Base-by-base conservation (phyloP, 352 stramenopile genomes). In the Blastocystis sp. region DNA sequence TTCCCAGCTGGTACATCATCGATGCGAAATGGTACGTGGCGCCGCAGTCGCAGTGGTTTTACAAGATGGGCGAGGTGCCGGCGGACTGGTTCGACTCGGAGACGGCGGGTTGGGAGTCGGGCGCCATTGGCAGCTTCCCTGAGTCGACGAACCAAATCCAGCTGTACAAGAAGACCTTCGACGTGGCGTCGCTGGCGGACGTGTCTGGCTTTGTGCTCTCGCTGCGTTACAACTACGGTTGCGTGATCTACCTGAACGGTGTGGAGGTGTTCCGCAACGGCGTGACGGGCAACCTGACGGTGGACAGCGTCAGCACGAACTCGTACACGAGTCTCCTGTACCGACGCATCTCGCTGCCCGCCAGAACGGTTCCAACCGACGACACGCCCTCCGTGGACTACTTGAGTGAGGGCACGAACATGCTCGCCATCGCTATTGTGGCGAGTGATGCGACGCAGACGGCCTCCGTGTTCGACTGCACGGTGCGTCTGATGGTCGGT, bases 21-120 rank as follows among this genome's bases (percentile, higher is more conserved):
- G 65, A 81, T 62, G 9, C 37, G 6, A 9, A 63, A 13, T 81
- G 39, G 26, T 81, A 39, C 21, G 51, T 81, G 2, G 12, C n/a
- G 19, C 59, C 70, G 9, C 59, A 81, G 62, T 3, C 31, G 1
- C 62, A 21, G 6, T 81, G 70, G 70, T 63, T 29, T 55, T 81
- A 81, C 29, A 81, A 62, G 37, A 51, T 62, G 35, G 70, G 70
- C 6, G 12, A 45, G 4, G n/a, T 81, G 62, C 70, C 70, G 37
- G 50, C 60, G 69, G 37, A 35, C 26, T 88, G 78, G 78, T 76
- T 26, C 1, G 12, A 21, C n/a, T 78, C 78, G n/a, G 37, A 39
- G 39, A 61, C 51, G 13, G 35, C 55, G 4, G 78, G 78, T 76
- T 88, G 78, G 78, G 24, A 26, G 29, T 3, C 55, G 13, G 78